Base-by-base conservation (phyloP, 768 basidiomycete genomes). In the Lactarius trivialis region DNA sequence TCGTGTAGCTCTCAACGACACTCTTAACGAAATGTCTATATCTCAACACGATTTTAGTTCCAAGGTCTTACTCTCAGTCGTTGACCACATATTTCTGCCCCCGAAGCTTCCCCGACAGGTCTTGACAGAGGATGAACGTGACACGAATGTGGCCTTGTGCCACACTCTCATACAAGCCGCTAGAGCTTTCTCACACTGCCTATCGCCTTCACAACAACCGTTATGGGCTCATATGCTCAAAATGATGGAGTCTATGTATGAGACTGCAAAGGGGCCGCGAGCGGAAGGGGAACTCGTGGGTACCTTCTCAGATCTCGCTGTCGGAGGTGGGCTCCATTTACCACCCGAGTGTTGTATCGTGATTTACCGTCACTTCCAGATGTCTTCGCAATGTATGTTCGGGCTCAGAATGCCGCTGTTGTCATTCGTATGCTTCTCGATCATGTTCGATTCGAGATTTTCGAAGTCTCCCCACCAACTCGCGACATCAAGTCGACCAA, bases 401-500 rank as follows among this genome's bases (percentile, higher is more conserved):
- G 60, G 0, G 48, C 60, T 48, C 60, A 61, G 11, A 61, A 61
- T 19, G 60, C 55, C n/a, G 37, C 17, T 21, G 21, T 61, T 9
- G 5, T 61, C 7, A 30, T 61, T 19, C 60, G 60, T 30, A 26
- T n/a, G 6, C 56, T 24, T 21, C 6, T 17, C 4, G 17, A 61
- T 14, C 26, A 28, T 12, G 56, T 57, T 52, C 60, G 39, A n/a
- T 61, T 61, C 60, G 60, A 45, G 45, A 45, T 45, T 0, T 84
- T 83, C 59, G 78, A 82, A 65, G 71, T 76, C 8, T 77, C 78
- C 1, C 74, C 79, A 1, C 66, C 69, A 32, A 65, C 73, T 1
- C 68, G 65, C n/a, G 60, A 60, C 7, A 74, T 83, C 17, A 77
- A 79, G 70, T 68, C 61, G 2, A 56, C 73, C 0, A 64, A 66